A percentile compares a stretch with the other conserved stretches of the same genome.
phyloP scores from a whole-genome alignment of 2,329 filamentous ascomycete species.

The Cladosporium cucumerinum region DNA sequence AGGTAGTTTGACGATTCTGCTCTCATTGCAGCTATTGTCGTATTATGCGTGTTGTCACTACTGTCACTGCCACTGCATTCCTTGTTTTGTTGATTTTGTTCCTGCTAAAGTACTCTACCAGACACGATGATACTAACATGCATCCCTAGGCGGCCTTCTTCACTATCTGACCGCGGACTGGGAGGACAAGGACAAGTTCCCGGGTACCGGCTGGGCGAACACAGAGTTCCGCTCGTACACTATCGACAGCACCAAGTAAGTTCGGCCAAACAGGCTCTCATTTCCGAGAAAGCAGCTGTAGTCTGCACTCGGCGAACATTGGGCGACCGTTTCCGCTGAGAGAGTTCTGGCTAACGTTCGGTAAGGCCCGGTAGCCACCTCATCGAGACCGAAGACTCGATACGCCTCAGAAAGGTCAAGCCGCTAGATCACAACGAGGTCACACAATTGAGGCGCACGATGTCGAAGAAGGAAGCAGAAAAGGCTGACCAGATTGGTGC shows the following conservation, averaged over 20 bases:
- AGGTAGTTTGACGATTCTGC: not conserved
- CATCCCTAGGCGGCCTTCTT: conserved; percentile 57
- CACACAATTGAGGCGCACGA: conserved; percentile 31
- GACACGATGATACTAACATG: not conserved
- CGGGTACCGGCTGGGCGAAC: conserved; percentile 69
- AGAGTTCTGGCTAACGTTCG: not conserved
- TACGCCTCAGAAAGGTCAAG: conserved; percentile 28
- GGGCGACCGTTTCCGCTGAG: not conserved
- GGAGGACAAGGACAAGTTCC: conserved; percentile 54
- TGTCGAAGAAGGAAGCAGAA: conserved; percentile 16
- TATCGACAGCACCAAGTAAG: conserved; percentile 43
- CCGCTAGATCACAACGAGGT: conserved; percentile 34
- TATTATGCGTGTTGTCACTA: not conserved
- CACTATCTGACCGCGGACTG: conserved; percentile 85
- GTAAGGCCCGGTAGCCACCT: conserved; percentile 28
- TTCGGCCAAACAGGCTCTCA: not conserved
- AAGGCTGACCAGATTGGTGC: not conserved
- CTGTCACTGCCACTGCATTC: not conserved
- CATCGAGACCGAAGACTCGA: conserved; percentile 35
- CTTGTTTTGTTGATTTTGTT: not conserved
- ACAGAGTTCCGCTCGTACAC: conserved; percentile 68
- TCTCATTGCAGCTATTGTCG: not conserved
- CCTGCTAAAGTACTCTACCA: not conserved
- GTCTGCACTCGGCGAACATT: not conserved
- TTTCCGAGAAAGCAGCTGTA: not conserved